phyloP scores from a whole-genome alignment of 1,139 yeast genomes.

The Candida sp. region DNA sequence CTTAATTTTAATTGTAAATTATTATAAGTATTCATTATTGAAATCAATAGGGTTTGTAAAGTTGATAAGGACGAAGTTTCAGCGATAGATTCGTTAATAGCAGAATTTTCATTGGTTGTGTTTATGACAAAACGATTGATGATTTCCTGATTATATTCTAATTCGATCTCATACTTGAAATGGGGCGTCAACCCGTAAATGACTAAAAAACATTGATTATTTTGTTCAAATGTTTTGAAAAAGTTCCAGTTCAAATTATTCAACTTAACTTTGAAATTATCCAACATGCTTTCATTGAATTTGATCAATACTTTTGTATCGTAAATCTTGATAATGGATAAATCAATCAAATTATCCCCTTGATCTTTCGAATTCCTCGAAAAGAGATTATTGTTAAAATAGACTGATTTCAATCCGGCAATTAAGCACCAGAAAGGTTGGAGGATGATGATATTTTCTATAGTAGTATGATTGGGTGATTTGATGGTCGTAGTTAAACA shows the following conservation, averaged over 20 bases:
- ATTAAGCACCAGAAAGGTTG: constrained; percentile 62
- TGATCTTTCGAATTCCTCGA: not conserved
- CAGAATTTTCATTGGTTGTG: constrained; percentile 20
- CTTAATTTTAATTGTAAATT: constrained; percentile 50
- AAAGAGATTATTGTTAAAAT: not conserved
- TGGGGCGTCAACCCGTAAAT: constrained; percentile 67
- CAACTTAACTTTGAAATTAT: constrained; percentile 39
- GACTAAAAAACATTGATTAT: constrained; percentile 44
- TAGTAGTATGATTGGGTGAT: constrained; percentile 23
- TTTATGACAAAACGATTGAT: constrained; percentile 26
- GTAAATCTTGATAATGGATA: not conserved
- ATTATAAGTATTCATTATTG: constrained; percentile 55
- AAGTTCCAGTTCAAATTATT: constrained; percentile 61
- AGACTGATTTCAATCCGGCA: not conserved
- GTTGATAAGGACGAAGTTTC: constrained; percentile 53
- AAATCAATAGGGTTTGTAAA: constrained; percentile 57
- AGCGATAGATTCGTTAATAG: constrained; percentile 33
- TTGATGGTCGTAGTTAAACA: constrained; percentile 13
- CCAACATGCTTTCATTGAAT: not conserved
- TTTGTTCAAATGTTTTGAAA: constrained; percentile 36
- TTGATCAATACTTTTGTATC: not conserved
- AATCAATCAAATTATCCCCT: not conserved
- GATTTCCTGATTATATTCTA: constrained; percentile 32
- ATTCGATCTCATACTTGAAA: constrained; percentile 65
- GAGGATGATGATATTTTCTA: constrained; percentile 29